A percentile compares a stretch with the other conserved stretches of the same genome.
Conservation (phyloP, 2,329 filamentous ascomycete species). For the Xylariaceae sp. region DNA sequence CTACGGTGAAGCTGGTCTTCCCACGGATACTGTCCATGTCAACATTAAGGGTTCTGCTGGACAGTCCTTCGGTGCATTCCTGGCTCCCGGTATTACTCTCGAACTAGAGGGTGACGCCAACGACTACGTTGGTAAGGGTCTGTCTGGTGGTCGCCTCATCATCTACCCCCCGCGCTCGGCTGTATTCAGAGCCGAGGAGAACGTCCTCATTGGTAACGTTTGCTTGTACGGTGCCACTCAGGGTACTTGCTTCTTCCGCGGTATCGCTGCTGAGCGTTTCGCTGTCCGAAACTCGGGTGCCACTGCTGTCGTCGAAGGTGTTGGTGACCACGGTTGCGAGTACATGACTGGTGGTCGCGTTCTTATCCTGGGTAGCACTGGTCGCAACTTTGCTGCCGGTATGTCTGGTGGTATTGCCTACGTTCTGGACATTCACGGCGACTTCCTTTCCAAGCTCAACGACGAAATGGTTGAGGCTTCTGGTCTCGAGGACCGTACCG, state of each 20-base stretch:
- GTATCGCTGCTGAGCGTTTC: slow-evolving; percentile 92
- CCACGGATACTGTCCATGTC: slow-evolving; percentile 88
- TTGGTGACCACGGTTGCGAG: slow-evolving; percentile 94
- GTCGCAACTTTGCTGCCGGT: slow-evolving; percentile 94
- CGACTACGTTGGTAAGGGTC: slow-evolving; percentile 93
- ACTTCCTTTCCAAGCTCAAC: slow-evolving; percentile 92
- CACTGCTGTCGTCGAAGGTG: slow-evolving; percentile 90
- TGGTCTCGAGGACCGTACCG: slow-evolving; percentile 73
- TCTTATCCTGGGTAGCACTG: slow-evolving; percentile 79
- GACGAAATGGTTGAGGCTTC: slow-evolving; percentile 95
- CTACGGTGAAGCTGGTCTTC: slow-evolving; percentile 82
- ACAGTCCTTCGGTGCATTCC: slow-evolving; percentile 92
- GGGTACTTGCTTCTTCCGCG: slow-evolving; percentile 93
- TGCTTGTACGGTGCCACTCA: slow-evolving; percentile 91
- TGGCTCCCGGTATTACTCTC: slow-evolving; percentile 87
- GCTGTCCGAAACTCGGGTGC: slow-evolving; percentile 95
- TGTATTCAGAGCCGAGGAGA: slow-evolving; percentile 94
- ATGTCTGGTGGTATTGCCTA: slow-evolving; percentile 99
- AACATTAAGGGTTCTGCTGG: slow-evolving; percentile 96
- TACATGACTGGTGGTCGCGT: slow-evolving; percentile 98
- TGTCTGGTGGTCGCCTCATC: slow-evolving; percentile 88
- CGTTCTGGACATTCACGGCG: slow-evolving; percentile 80
- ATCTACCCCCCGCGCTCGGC: slow-evolving; percentile 87
- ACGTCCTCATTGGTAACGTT: slow-evolving; percentile 87
- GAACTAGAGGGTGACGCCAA: slow-evolving; percentile 95